Percentiles rank a stretch among this genome's conserved stretches.
phyloP scores from a whole-genome alignment of 306 rosid genomes.

The Adenanthera pavonina region DNA sequence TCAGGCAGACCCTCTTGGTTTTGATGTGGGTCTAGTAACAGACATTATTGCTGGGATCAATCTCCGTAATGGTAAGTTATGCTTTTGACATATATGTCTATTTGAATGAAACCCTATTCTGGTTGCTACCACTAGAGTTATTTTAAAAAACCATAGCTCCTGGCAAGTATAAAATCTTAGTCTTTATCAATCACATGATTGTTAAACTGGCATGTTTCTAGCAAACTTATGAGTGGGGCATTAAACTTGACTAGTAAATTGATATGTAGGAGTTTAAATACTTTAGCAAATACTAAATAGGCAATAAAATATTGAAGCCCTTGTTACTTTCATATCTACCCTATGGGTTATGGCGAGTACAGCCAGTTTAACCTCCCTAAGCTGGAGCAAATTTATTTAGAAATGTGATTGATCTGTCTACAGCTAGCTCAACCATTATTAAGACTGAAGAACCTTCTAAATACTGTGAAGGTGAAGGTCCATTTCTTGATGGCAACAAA shows the following conservation, averaged over 20 bases:
- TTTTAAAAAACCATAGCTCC: neutral
- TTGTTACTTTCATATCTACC: slow-evolving; percentile 18
- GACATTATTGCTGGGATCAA: slow-evolving; percentile 17
- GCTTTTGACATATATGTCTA: slow-evolving; percentile 2
- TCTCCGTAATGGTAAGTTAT: slow-evolving; percentile 43
- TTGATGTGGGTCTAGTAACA: slow-evolving; percentile 20
- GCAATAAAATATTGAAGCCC: neutral
- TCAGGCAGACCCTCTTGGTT: slow-evolving; percentile 42
- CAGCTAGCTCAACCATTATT: slow-evolving; percentile 28
- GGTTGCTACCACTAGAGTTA: slow-evolving; percentile 22
- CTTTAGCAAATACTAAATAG: neutral
- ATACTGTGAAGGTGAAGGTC: slow-evolving; percentile 43
- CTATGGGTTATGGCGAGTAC: slow-evolving; percentile 32
- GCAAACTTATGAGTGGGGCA: neutral
- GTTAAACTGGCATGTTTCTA: neutral
- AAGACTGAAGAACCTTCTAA: slow-evolving; percentile 26
- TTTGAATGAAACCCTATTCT: slow-evolving; percentile 11
- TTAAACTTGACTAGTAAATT: neutral
- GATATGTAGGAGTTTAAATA: neutral
- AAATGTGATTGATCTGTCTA: slow-evolving; percentile 38
- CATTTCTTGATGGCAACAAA: slow-evolving; percentile 37
- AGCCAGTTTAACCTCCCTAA: slow-evolving; percentile 32
- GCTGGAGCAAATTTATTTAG: slow-evolving; percentile 40
- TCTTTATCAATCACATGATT: neutral
- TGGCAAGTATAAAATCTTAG: neutral